Evolutionary conservation across 805 yeast genomes (phyloP).

Genomic region (Kuraishia ogatae): DNA sequence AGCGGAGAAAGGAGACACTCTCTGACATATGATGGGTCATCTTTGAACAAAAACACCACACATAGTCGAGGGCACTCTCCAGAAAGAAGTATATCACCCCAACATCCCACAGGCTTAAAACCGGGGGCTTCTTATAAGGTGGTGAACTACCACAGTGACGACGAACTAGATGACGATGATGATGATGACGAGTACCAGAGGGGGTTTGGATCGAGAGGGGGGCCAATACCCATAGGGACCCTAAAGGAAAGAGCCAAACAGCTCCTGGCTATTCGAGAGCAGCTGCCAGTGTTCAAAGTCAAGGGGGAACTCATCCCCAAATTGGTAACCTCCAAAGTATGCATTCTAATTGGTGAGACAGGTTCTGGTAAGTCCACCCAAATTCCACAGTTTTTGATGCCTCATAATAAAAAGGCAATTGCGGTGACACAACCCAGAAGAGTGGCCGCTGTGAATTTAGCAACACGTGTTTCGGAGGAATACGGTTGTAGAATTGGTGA

Average conservation of each 20-base stretch:
- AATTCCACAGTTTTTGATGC: constrained; percentile 83
- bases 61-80: not conserved
- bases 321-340: constrained; percentile 50
- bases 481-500: constrained; percentile 68
- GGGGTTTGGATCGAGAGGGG: constrained; percentile 1
- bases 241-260: constrained; percentile 26
- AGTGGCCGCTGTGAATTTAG: constrained; percentile 93
- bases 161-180: constrained; percentile 19
- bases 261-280: constrained; percentile 42
- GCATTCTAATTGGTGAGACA: constrained; percentile 88
- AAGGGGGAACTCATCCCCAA: constrained; percentile 52
- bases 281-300: constrained; percentile 71
- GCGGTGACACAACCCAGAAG: constrained; percentile 97
- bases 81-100: not conserved
- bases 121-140: constrained; percentile 10
- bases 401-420: constrained; percentile 41
- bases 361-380: constrained; percentile 98
- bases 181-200: constrained; percentile 6
- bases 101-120: not conserved
- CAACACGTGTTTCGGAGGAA: constrained; percentile 88
- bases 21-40: not conserved
- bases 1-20: not conserved
- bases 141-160: constrained; percentile 28
- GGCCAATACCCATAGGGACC: constrained; percentile 3
- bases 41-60: not conserved